phyloP scores from a whole-genome alignment of 1,139 yeast species.

The Candida pseudoviswanathii region DNA sequence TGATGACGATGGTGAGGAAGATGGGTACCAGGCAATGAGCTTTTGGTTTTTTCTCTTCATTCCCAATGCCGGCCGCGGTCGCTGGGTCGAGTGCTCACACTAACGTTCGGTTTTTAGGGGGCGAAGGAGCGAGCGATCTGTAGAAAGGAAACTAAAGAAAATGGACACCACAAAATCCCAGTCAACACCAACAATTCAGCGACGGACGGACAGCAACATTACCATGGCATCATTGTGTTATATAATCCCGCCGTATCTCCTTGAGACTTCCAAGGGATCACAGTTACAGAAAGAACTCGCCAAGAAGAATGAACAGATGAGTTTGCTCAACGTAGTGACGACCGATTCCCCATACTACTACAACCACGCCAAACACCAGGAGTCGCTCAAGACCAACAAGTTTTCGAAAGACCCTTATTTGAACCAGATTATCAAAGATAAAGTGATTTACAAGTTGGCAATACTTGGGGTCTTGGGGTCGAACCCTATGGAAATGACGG shows the following conservation, averaged over 20 bases:
- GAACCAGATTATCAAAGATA: slow-evolving; percentile 36
- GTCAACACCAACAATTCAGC: slow-evolving; percentile 1
- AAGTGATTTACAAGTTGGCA: slow-evolving; percentile 39
- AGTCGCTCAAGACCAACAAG: slow-evolving; percentile 11
- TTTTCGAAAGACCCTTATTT: slow-evolving; percentile 36
- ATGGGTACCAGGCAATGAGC: not conserved
- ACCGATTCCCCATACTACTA: slow-evolving; percentile 28
- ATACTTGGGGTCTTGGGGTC: slow-evolving; percentile 42
- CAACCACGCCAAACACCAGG: slow-evolving; percentile 9
- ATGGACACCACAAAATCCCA: slow-evolving; percentile 1
- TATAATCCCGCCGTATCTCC: slow-evolving; percentile 48
- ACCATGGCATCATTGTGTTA: slow-evolving; percentile 21
- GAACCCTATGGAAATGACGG: slow-evolving; percentile 30
- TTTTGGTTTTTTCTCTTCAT: not conserved
- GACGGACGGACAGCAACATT: not conserved
- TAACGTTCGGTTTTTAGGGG: not conserved
- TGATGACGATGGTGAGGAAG: not conserved
- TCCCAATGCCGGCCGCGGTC: not conserved
- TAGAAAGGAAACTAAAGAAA: not conserved
- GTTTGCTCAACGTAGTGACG: slow-evolving; percentile 29
- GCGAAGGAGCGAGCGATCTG: not conserved
- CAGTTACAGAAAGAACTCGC: slow-evolving; percentile 30
- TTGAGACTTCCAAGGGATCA: slow-evolving; percentile 41
- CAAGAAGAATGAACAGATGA: slow-evolving; percentile 28
- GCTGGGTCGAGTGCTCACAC: not conserved